A percentile compares a stretch with the other conserved stretches of the same genome.
These are phyloP conservation scores for Guadua angustifolia DNA, from an alignment of 176 grass and related monocot genomes.

Conservation along the genomic window DNA sequence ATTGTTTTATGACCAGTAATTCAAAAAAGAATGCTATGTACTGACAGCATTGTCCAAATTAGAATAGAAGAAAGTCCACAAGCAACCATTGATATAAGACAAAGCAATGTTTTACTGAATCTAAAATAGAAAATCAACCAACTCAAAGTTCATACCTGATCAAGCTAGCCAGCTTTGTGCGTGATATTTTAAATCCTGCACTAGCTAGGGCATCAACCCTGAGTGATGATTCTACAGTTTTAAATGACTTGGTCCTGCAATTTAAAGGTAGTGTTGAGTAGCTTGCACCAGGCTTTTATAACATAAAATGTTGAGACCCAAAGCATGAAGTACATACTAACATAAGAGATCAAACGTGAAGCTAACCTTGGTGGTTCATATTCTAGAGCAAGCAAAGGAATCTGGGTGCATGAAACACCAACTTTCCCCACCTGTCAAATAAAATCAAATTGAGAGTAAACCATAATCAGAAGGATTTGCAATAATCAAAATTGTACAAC, in stretches of 20 bases:
- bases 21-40: background rate
- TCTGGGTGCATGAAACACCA: constrained; percentile 70
- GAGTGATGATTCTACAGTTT: constrained; percentile 85
- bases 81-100: constrained; percentile 20
- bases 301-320: constrained; percentile 13
- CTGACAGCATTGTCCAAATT: background rate
- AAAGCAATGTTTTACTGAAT: background rate
- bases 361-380: constrained; percentile 93
- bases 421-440: constrained; percentile 82
- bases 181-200: constrained; percentile 94
- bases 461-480: background rate
- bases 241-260: constrained; percentile 80
- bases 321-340: constrained; percentile 37
- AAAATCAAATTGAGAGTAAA: constrained; percentile 29
- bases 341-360: constrained; percentile 23
- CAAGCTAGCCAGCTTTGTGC: constrained; percentile 84
- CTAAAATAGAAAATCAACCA: constrained; percentile 6
- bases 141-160: constrained; percentile 63
- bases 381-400: constrained; percentile 92
- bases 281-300: constrained; percentile 22
- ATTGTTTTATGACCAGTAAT: background rate
- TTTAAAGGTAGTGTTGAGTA: constrained; percentile 34
- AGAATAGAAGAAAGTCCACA: constrained; percentile 21
- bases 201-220: constrained; percentile 92
- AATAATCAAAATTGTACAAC: background rate